Evolutionary conservation across 1,139 yeast genomes (phyloP), one percentile per base, ranked within the genome.

Genomic region (Debaryomyces udenii): DNA sequence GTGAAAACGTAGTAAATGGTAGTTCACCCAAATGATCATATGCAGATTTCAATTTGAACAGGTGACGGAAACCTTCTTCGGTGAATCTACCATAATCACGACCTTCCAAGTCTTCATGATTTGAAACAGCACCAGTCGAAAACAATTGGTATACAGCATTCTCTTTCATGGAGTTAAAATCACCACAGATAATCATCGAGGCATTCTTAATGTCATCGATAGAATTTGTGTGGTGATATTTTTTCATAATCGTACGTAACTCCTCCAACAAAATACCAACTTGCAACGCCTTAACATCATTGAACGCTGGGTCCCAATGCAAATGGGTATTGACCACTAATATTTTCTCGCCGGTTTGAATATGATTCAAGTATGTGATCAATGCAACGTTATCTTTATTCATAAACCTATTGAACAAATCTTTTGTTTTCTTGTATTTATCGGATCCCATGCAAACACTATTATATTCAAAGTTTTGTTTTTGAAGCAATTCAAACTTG

Each of bases 301-400:
- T 88, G 61, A 83, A 88, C 37, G 89, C 90, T 7, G 99, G 99
- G 68, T 93, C 98, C 98, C 99, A 94, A 63, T 91, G 97, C 62
- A 93, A 80, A 74, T 94, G 99, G 0, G 99, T 91, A 55, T 91
- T 93, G 3, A 86, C 90, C 34, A 89, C 74, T 50, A 88, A 74
- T 38, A 93, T 67, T 48, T 78, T 76, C 59, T 85, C 88, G 9
- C 91, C 91, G 9, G 91, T 78, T 40, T 75, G 76, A 31, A 71
- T 65, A 58, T 87, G 94, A 56, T 87, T 91, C 51, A 94, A 77
- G 45, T 83, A 80, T n/a, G 86, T 71, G 40, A 89, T 79, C 44
- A 88, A 72, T 7, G 97, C 98, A 53, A 93, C 81, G 56, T 94
- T 90, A 64, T 94, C 99, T 64, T 91, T 90, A 62, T 89, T 88